Percentiles rank a stretch among this genome's conserved stretches.
phyloP scores from a whole-genome alignment of 1,139 yeast species.

The Torulaspora globosa region DNA sequence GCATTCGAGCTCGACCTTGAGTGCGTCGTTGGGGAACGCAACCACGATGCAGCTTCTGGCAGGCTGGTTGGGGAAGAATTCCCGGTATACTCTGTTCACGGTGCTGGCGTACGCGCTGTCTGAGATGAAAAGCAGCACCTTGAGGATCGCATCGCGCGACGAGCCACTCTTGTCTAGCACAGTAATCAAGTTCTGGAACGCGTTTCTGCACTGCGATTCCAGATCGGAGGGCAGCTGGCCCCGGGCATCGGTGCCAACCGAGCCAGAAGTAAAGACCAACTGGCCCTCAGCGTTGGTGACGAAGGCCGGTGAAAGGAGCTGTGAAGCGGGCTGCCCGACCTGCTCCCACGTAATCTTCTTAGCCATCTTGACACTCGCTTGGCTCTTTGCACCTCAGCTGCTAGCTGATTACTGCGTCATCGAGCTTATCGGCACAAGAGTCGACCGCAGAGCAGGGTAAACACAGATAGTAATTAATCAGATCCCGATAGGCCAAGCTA shows the following conservation, averaged over 20 bases:
- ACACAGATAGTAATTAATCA: constrained; percentile 53
- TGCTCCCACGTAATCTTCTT: constrained; percentile 43
- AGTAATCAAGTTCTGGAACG: constrained; percentile 38
- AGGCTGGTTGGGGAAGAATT: constrained; percentile 40
- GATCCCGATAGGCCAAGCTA: constrained; percentile 50
- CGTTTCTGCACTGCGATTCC: constrained; percentile 40
- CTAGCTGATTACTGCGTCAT: neutral
- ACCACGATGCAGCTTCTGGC: constrained; percentile 45
- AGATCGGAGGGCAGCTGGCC: constrained; percentile 40
- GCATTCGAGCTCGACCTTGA: constrained; percentile 46
- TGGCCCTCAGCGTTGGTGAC: constrained; percentile 41
- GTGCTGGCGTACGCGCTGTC: constrained; percentile 38
- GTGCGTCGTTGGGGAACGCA: constrained; percentile 41
- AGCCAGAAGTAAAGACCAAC: constrained; percentile 43
- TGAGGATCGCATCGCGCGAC: constrained; percentile 40
- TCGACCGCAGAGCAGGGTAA: neutral
- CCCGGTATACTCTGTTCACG: constrained; percentile 40
- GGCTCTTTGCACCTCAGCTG: too few relatives aligned
- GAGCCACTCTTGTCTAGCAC: constrained; percentile 40
- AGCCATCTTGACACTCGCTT: constrained; percentile 21
- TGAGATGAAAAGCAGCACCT: constrained; percentile 41
- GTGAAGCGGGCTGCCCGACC: constrained; percentile 38
- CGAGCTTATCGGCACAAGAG: too few relatives aligned
- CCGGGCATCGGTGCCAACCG: constrained; percentile 37
- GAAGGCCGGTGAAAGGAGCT: constrained; percentile 40